Evolutionary conservation across 768 basidiomycete species (phyloP), one percentile per base, ranked within the genome.

Genomic region (Suillus occidentalis): DNA sequence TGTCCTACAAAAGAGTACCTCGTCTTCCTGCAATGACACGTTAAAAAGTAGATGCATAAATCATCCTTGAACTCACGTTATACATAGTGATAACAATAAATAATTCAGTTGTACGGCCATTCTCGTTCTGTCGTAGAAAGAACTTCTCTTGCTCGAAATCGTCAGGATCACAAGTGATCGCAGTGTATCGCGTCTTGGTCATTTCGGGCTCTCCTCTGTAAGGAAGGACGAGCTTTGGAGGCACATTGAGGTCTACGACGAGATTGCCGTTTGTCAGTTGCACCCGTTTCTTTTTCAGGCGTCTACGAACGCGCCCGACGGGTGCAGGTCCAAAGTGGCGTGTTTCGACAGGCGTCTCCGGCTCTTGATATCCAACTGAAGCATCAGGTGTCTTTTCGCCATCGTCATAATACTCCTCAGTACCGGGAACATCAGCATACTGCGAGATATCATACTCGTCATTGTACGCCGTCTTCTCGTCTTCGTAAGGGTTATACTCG

Each of bases 81-180:
- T 90, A 97, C 94, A 97, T 95, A 28, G 95, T 98, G 71, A 98
- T 91, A 64, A 94, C 92, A 73, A 98, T 91, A 79, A 97, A 92
- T 62, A 98, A 75, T 72, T 98, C 96, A 14, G 95, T 97, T 63
- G 89, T 84, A 61, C 95, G 83, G 37, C 88, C 87, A 66, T 78
- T 85, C 71, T 92, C 85, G 72, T 90, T 90, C 73, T 97, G 96
- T 60, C 95, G 83, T 37, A 98, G 82, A 65, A 89, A 91, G 76
- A 93, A 96, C 13, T 92, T 89, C 56, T 87, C 87, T 72, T 83
- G 85, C 76, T 92, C 88, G 72, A 96, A 97, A 40, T 96, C 90
- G 72, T 98, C 92, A 1, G 96, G 95, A 73, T 95, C 94, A 74
- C 95, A 94, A 12, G 95, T 97, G 6, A 96, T 91, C 0, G 94